Evolutionary conservation across 257 asterid species (phyloP).

Genomic region (Solanum rostratum): DNA sequence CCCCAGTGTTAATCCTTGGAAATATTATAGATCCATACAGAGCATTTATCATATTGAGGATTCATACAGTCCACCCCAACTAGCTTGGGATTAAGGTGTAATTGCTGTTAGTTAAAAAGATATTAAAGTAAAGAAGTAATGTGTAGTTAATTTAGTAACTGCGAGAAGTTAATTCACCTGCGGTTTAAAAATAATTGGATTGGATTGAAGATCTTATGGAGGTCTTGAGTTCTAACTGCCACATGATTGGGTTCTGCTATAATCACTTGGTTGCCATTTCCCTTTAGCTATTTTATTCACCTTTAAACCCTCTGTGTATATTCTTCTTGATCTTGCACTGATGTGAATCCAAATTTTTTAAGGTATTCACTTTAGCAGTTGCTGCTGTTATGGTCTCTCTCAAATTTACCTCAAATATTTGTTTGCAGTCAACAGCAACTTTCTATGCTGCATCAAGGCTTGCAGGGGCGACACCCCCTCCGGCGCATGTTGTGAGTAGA

Average conservation of each 20-base stretch:
- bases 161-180: background rate
- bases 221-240: background rate
- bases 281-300: background rate
- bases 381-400: background rate
- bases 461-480: slow-evolving; percentile 94
- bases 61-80: background rate
- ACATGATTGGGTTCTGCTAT: background rate
- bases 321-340: background rate
- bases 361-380: background rate
- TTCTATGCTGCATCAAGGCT: slow-evolving; percentile 93
- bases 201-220: background rate
- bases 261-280: background rate
- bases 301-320: background rate
- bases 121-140: background rate
- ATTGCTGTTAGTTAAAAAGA: background rate
- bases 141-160: background rate
- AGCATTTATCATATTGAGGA: background rate
- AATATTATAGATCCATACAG: background rate
- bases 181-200: background rate
- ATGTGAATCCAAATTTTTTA: background rate
- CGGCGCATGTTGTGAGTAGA: slow-evolving; percentile 77
- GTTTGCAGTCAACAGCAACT: slow-evolving; percentile 78
- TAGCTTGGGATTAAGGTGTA: background rate
- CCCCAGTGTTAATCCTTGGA: background rate
- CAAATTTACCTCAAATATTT: background rate